phyloP scores from a whole-genome alignment of 1,139 yeast species.

The Debaryomyces sp. region DNA sequence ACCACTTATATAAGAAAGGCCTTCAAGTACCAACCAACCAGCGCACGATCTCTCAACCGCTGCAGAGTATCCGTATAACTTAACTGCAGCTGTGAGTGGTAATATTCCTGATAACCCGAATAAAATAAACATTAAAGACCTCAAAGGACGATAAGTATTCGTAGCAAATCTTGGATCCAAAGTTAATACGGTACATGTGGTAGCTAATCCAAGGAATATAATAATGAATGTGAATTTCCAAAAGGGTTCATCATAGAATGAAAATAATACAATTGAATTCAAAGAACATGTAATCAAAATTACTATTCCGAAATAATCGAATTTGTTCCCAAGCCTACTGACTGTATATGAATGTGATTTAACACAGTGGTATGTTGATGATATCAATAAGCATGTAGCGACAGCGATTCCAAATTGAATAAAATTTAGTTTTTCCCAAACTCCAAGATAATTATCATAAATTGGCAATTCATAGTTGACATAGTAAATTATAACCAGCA shows the following conservation, averaged over 20 bases:
- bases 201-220: slow-evolving; percentile 58
- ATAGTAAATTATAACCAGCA: slow-evolving; percentile 28
- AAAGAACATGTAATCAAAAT: slow-evolving; percentile 75
- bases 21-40: slow-evolving; percentile 68
- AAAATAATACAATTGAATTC: slow-evolving; percentile 69
- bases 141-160: slow-evolving; percentile 70
- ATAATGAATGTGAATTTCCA: slow-evolving; percentile 47
- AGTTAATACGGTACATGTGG: slow-evolving; percentile 64
- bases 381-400: slow-evolving; percentile 65
- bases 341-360: slow-evolving; percentile 73
- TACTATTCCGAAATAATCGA: slow-evolving; percentile 88
- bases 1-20: slow-evolving; percentile 72
- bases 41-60: slow-evolving; percentile 57
- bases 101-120: slow-evolving; percentile 81
- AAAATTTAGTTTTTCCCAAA: slow-evolving; percentile 43
- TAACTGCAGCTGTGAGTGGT: slow-evolving; percentile 62
- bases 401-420: slow-evolving; percentile 44
- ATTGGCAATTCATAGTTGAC: slow-evolving; percentile 33
- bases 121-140: slow-evolving; percentile 77
- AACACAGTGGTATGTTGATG: slow-evolving; percentile 76
- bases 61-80: slow-evolving; percentile 34
- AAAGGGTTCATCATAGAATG: slow-evolving; percentile 54
- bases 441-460: slow-evolving; percentile 45
- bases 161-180: slow-evolving; percentile 66
- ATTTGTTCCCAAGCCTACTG: slow-evolving; percentile 69